Evolutionary conservation across 805 yeast genomes (phyloP).

Genomic region (Saccharomycopsis sp.): DNA sequence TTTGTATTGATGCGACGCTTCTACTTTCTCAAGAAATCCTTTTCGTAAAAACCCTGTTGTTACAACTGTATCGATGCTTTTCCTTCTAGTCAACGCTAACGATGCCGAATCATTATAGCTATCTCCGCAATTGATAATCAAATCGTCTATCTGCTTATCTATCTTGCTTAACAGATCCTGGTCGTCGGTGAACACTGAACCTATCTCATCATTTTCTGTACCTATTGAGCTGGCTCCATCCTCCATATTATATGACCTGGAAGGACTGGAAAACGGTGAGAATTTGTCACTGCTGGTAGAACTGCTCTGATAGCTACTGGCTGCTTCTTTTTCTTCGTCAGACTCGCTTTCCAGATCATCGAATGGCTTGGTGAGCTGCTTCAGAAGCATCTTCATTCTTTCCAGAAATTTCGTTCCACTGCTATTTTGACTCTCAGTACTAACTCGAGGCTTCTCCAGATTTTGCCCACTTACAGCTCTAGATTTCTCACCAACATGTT

Average conservation of each 20-base stretch:
- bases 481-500: too few species aligned
- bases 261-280: background rate
- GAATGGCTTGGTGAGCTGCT: background rate
- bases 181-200: background rate
- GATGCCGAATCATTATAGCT: background rate
- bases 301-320: background rate
- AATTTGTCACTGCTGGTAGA: background rate
- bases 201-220: background rate
- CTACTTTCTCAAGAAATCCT: conserved; percentile 7
- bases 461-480: too few species aligned
- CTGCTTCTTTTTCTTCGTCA: background rate
- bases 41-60: conserved; percentile 19
- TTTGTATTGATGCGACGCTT: background rate
- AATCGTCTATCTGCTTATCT: background rate
- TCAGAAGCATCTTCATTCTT: background rate
- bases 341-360: background rate
- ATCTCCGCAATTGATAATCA: background rate
- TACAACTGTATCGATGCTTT: conserved; percentile 14
- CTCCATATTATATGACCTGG: background rate
- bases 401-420: background rate
- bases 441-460: too few species aligned
- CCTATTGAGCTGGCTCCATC: background rate
- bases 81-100: background rate
- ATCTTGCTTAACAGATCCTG: conserved; percentile 1
- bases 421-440: background rate